Percentiles rank a stretch among this genome's conserved stretches.
phyloP scores from a whole-genome alignment of 495 filamentous ascomycete genomes.

The Hyaloscypha bicolor region DNA sequence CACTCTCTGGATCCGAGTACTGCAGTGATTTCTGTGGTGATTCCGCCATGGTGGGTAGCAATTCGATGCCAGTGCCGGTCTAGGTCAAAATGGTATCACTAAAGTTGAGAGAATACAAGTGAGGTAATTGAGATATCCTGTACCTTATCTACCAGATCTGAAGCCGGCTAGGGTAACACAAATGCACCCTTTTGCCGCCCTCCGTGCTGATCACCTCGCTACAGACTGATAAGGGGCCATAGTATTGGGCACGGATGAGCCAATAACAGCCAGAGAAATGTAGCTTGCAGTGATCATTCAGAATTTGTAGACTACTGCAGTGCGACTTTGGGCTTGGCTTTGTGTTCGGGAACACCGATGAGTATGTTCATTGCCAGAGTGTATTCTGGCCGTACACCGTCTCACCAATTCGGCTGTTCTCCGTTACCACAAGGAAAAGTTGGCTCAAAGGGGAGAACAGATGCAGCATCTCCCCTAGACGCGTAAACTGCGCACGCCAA shows the following conservation, averaged over 20 bases:
- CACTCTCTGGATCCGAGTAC: conserved; percentile 18
- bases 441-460: no score
- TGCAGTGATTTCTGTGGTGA: conserved; percentile 5
- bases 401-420: no score
- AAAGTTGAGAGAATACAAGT: background rate
- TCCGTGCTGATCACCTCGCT: no score
- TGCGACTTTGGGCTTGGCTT: background rate
- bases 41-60: conserved; percentile 13
- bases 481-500: background rate
- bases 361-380: no score
- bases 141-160: conserved; percentile 11
- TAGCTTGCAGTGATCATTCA: background rate
- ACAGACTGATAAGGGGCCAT: background rate
- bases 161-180: no score
- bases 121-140: background rate
- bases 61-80: no score
- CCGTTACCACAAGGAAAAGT: no score
- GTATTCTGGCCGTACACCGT: no score
- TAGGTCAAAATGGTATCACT: background rate
- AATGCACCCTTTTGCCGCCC: no score
- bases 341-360: no score
- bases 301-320: background rate
- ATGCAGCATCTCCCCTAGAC: no score
- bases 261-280: background rate
- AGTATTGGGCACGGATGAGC: background rate